Evolutionary conservation across 345 rosid species (phyloP).

Genomic region (Mallotus nudiflorus): DNA sequence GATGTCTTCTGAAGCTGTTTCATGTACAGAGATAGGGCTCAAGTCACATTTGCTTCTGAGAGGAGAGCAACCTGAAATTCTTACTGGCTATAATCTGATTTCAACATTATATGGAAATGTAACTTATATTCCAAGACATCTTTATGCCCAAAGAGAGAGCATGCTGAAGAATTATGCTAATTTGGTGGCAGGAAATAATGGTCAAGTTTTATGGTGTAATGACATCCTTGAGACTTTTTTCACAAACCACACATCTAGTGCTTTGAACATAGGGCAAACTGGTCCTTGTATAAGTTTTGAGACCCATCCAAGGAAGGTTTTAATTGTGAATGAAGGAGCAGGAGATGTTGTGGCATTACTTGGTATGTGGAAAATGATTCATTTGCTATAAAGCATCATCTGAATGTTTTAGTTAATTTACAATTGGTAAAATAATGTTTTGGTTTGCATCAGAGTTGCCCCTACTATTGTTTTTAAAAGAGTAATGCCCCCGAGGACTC

Average conservation of each 20-base stretch:
- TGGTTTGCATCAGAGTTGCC: no score
- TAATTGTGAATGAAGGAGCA: constrained; percentile 84
- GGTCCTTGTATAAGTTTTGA: constrained; percentile 14
- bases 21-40: constrained; percentile 83
- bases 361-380: constrained; percentile 42
- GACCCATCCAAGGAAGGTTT: constrained; percentile 47
- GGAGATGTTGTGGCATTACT: constrained; percentile 72
- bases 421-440: background rate
- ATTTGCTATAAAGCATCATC: constrained; percentile 1
- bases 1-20: constrained; percentile 62
- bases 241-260: constrained; percentile 12
- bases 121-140: constrained; percentile 59
- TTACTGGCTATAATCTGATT: constrained; percentile 80
- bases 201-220: constrained; percentile 47
- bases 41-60: constrained; percentile 81
- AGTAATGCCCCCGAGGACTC: background rate
- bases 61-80: constrained; percentile 80
- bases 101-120: constrained; percentile 73
- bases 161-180: constrained; percentile 60
- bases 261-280: constrained; percentile 26
- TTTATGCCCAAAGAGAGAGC: constrained; percentile 58
- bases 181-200: constrained; percentile 51
- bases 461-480: background rate
- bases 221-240: constrained; percentile 49
- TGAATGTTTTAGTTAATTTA: background rate